A percentile compares a stretch with the other conserved stretches of the same genome.
These are phyloP conservation scores for Cornus florida DNA, from an alignment of 148 eudicot genomes.

Conservation along the genomic window DNA sequence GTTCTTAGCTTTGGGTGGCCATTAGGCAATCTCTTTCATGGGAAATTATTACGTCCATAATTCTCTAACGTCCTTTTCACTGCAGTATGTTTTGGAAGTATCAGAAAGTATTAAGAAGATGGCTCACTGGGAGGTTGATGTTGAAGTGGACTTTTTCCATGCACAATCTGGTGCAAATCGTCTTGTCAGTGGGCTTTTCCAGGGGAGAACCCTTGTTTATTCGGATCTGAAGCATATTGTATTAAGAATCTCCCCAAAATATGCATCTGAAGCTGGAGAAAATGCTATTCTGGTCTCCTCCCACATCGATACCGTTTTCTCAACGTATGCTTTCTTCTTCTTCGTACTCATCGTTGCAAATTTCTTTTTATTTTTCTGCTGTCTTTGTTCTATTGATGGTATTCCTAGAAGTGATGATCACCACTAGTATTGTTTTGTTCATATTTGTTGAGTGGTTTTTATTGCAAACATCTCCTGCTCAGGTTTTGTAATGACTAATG, in stretches of 20 bases:
- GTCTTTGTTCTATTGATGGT: not conserved
- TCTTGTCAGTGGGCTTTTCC: slow-evolving; percentile 70
- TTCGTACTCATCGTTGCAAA: not conserved
- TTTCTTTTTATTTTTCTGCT: slow-evolving; percentile 10
- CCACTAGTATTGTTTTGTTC: not conserved
- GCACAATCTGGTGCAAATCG: slow-evolving; percentile 73
- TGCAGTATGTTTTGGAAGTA: slow-evolving; percentile 71
- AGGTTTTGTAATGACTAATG: not conserved
- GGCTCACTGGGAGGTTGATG: slow-evolving; percentile 94
- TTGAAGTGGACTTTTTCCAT: slow-evolving; percentile 81
- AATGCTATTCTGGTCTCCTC: slow-evolving; percentile 86
- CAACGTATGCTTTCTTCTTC: slow-evolving; percentile 51
- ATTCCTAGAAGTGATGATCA: not conserved
- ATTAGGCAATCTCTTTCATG: not conserved
- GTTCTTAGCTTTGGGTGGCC: not conserved
- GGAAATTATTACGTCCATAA: not conserved
- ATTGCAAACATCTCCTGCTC: too few relatives aligned
- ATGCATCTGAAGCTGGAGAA: slow-evolving; percentile 65
- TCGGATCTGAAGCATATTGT: slow-evolving; percentile 83
- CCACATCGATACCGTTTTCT: slow-evolving; percentile 83
- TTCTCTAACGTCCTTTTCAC: not conserved
- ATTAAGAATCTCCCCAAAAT: slow-evolving; percentile 76
- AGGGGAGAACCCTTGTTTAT: slow-evolving; percentile 75
- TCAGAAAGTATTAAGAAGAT: slow-evolving; percentile 65
- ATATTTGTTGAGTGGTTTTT: not conserved